A percentile compares a stretch with the other conserved stretches of the same genome.
phyloP scores from a whole-genome alignment of 495 filamentous ascomycete species.

The Neurospora discreta region DNA sequence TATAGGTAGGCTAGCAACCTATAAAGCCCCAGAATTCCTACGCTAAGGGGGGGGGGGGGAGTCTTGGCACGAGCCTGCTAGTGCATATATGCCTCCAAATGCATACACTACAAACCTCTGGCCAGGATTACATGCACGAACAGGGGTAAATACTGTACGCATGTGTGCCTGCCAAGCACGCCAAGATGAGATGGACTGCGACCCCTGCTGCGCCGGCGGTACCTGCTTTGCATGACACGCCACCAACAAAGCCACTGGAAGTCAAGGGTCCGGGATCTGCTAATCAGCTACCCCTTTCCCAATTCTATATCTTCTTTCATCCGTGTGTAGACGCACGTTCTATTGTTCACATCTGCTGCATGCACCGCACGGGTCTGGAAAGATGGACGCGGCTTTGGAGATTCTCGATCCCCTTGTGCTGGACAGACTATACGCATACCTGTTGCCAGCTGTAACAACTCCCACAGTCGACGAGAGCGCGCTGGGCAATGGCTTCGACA shows the following conservation, averaged over 20 bases:
- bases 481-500: neutral
- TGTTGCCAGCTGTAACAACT: constrained; percentile 4
- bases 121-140: too few relatives aligned
- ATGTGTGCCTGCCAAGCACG: neutral
- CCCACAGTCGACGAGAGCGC: neutral
- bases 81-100: too few relatives aligned
- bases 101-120: too few relatives aligned
- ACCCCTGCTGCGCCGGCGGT: neutral
- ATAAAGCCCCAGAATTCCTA: too few relatives aligned
- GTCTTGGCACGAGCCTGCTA: too few relatives aligned
- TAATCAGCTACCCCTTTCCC: neutral
- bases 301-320: neutral
- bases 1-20: too few relatives aligned
- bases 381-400: constrained; percentile 11
- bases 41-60: too few relatives aligned
- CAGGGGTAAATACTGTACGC: too few relatives aligned
- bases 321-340: neutral
- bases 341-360: neutral
- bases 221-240: neutral
- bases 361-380: neutral
- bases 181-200: neutral
- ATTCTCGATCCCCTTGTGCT: constrained; percentile 12
- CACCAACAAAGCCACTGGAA: neutral
- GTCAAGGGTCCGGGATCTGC: neutral
- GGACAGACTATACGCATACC: constrained; percentile 12